These are phyloP conservation scores for Didymella pinodella DNA, from an alignment of 2,329 filamentous ascomycete species.

Conservation along the genomic window DNA sequence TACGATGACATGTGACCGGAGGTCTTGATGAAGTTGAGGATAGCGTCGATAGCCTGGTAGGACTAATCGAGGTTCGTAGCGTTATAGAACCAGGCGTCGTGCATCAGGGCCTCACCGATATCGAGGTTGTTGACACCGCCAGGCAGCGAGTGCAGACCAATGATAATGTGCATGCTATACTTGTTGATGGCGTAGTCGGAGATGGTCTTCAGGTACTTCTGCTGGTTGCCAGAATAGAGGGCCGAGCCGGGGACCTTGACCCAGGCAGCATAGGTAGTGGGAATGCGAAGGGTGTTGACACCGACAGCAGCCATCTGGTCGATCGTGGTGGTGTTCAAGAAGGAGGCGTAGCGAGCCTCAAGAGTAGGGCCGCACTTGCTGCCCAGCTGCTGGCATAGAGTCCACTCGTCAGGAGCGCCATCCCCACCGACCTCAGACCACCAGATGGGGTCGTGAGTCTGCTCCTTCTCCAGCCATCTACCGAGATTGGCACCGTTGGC, in stretches of 20 bases:
- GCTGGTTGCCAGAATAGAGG: slow-evolving; percentile 46
- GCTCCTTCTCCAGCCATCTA: slow-evolving; percentile 45
- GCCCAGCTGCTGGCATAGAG: slow-evolving; percentile 41
- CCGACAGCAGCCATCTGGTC: slow-evolving; percentile 42
- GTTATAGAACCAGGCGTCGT: slow-evolving; percentile 48
- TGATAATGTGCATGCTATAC: slow-evolving; percentile 48
- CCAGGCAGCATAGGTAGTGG: slow-evolving; percentile 49
- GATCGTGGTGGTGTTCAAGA: slow-evolving; percentile 39
- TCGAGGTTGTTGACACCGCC: slow-evolving; percentile 41
- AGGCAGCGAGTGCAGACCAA: slow-evolving; percentile 44
- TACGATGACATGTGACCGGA: slow-evolving; percentile 37
- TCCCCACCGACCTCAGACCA: slow-evolving; percentile 28
- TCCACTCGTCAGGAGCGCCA: slow-evolving; percentile 46
- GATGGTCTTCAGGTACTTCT: slow-evolving; percentile 36
- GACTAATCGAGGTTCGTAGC: slow-evolving; percentile 45
- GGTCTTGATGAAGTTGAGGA: slow-evolving; percentile 42
- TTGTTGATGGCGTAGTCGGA: slow-evolving; percentile 47
- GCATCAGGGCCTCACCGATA: slow-evolving; percentile 25
- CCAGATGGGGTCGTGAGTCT: slow-evolving; percentile 36
- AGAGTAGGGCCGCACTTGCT: slow-evolving; percentile 36
- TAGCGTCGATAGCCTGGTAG: slow-evolving; percentile 40
- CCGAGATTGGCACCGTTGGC: slow-evolving; percentile 37
- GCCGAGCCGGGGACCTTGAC: slow-evolving; percentile 44
- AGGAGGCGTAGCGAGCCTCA: slow-evolving; percentile 41
- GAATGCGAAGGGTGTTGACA: slow-evolving; percentile 48